Percentiles rank a stretch among this genome's conserved stretches.
Evolutionary conservation across 1,284 basidiomycete genomes (phyloP).

Genomic region (Ustilago sp.): DNA sequence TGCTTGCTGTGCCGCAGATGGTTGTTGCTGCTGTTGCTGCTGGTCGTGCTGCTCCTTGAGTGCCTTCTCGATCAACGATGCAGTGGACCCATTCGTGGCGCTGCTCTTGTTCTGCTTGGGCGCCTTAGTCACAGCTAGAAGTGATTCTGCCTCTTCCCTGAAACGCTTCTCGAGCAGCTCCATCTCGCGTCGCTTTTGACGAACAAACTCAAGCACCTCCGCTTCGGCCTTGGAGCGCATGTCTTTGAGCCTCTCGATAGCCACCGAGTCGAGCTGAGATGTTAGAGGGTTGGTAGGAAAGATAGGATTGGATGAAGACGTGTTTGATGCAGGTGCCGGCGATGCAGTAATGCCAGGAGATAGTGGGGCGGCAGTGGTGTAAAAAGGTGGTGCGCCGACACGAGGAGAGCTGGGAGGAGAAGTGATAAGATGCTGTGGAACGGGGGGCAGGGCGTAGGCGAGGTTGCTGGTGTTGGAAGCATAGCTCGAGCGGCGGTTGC

Average conservation of each 20-base stretch:
- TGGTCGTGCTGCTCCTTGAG: slow-evolving; percentile 26
- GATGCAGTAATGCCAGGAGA: slow-evolving; percentile 17
- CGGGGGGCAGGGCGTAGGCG: slow-evolving; percentile 35
- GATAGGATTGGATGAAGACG: slow-evolving; percentile 4
- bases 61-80: slow-evolving; percentile 29
- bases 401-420: slow-evolving; percentile 42
- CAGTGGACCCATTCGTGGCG: slow-evolving; percentile 18
- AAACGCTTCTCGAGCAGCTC: slow-evolving; percentile 48
- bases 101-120: slow-evolving; percentile 23
- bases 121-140: slow-evolving; percentile 37
- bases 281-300: slow-evolving; percentile 28
- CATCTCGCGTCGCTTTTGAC: slow-evolving; percentile 54
- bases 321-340: slow-evolving; percentile 8
- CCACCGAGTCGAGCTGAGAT: slow-evolving; percentile 43
- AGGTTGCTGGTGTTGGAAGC: slow-evolving; percentile 17
- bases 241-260: slow-evolving; percentile 49
- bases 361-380: slow-evolving; percentile 10
- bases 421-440: slow-evolving; percentile 50
- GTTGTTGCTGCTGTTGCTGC: slow-evolving; percentile 14
- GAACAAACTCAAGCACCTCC: slow-evolving; percentile 52
- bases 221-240: slow-evolving; percentile 52
- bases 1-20: slow-evolving; percentile 5
- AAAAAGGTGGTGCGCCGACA: slow-evolving; percentile 10
- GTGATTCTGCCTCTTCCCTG: slow-evolving; percentile 45
- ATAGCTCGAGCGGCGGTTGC: slow-evolving; percentile 31